Evolutionary conservation across 2,329 filamentous ascomycete genomes (phyloP), one percentile per base, ranked within the genome.

Genomic region (Pseudocercospora ulei): DNA sequence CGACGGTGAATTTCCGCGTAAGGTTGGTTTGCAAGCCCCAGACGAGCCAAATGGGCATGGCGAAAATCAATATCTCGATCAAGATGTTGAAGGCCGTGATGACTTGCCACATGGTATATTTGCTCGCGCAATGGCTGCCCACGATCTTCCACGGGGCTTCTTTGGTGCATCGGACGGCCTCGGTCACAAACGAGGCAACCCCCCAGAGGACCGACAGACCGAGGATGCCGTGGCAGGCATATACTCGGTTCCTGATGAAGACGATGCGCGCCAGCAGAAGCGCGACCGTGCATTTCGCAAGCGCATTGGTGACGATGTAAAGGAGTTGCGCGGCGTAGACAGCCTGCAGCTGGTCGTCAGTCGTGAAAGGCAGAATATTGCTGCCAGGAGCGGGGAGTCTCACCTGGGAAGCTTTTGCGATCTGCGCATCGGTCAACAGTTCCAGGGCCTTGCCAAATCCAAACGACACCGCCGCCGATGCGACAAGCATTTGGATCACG

Each of bases 191-290:
- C 4, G 49, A 36, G 12, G 38, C 28, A n/a, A 51, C 5, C 6
- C 48, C 48, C 48, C 48, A 51, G 5, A 46, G 12, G 13, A 26
- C 38, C n/a, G 46, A 43, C 7, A 44, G 23, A 16, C 19, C 36
- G 23, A 51, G 27, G 3, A 51, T 27, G n/a, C 22, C 44, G 20
- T 51, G 47, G 39, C 48, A 51, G 13, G 44, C 44, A 13, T 41
- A 36, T 7, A 49, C 41, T 16, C 44, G 39, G 24, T 43, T 51
- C 33, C 36, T 47, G 39, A 51, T 37, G 38, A 51, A 47, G 24
- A 51, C 48, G 16, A 52, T 49, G 20, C 49, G 51, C 3, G 46
- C 46, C n/a, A 52, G 45, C 4, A 53, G 46, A 12, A 53, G 38
- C 3, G 48, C 47, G 5, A 52, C 49, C 8, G 51, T 48, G 23